Evolutionary conservation across 345 rosid genomes (phyloP).

Genomic region (Boechera stricta): DNA sequence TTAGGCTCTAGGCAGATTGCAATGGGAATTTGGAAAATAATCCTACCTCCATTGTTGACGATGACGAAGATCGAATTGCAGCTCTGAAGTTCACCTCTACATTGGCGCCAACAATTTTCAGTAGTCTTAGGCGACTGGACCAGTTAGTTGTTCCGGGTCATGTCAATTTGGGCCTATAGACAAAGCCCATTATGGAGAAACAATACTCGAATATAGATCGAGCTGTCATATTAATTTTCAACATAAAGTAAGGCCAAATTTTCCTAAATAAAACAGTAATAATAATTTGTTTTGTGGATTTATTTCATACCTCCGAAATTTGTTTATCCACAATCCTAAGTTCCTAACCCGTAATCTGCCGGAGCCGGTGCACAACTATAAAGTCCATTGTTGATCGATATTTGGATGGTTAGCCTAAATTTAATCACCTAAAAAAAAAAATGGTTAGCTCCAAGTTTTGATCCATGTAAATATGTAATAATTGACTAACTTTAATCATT

Average conservation of each 20-base stretch:
- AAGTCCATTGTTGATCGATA: not conserved
- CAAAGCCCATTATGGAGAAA: conserved; percentile 19
- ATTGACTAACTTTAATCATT: conserved; percentile 29
- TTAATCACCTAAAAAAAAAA: not conserved
- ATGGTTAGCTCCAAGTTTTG: conserved; percentile 9
- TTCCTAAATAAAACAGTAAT: not conserved
- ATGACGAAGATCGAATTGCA: conserved; percentile 13
- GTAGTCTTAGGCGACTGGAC: not conserved
- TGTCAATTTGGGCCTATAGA: conserved; percentile 3
- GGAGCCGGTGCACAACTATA: not conserved
- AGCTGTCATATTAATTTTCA: too few species aligned
- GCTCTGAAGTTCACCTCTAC: conserved; percentile 8
- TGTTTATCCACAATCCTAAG: too few species aligned
- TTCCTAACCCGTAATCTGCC: too few species aligned
- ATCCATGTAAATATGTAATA: conserved; percentile 7
- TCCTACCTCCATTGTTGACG: not conserved
- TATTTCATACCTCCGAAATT: not conserved
- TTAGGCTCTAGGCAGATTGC: not conserved
- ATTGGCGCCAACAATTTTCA: conserved; percentile 29
- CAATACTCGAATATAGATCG: too few species aligned
- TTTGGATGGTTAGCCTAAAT: not conserved
- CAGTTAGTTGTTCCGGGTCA: not conserved
- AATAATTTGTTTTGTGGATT: not conserved
- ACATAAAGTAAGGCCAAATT: too few species aligned
- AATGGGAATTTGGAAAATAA: not conserved